Base-by-base conservation (phyloP, 768 basidiomycete species). In the Trametes elegans region DNA sequence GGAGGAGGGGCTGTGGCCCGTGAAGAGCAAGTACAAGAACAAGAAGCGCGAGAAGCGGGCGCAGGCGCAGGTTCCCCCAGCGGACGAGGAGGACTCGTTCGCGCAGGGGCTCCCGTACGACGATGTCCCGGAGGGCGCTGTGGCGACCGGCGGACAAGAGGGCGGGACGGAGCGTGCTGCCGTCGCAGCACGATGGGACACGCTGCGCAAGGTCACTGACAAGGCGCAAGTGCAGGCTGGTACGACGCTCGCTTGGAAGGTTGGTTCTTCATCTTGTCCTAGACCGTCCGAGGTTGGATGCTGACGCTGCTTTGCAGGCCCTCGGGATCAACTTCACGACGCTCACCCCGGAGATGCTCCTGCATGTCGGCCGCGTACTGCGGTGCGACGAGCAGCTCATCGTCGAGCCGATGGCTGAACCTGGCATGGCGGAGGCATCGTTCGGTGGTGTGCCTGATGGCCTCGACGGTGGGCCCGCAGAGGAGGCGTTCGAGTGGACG, bases 241-340 rank as follows among this genome's bases (percentile, higher is more conserved):
- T 5, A 41, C 49, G 26, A 35, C 69, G 2, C 60, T 74, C 16
- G 72, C 62, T 11, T 73, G 72, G 72, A 71, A 68, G 68, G 72
- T 72, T 24, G 5, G 66, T 51, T 8, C 2, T 14, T 1, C 44
- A 19, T 28, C 24, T 29, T 9, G 18, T 28, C 18, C 29, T 39
- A 49, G 14, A 19, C n/a, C 41, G n/a, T 29, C 19, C 49, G 18
- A 24, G 26, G 14, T 28, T 32, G 14, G 18, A 21, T 21, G 19
- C 45, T 46, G n/a, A 38, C 9, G 27, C 41, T 42, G 49, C 28
- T 23, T 10, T 36, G 13, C 34, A 88, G 87, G 78, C 68, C 5
- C 76, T 89, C 2, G 81, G 74, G 0, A 76, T 89, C 45, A 79
- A 86, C 59, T 80, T 80, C 0, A 64, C 62, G 5, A 87, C 85